phyloP scores from a whole-genome alignment of 208 protist species.

The Herpetomonas tarakana region DNA sequence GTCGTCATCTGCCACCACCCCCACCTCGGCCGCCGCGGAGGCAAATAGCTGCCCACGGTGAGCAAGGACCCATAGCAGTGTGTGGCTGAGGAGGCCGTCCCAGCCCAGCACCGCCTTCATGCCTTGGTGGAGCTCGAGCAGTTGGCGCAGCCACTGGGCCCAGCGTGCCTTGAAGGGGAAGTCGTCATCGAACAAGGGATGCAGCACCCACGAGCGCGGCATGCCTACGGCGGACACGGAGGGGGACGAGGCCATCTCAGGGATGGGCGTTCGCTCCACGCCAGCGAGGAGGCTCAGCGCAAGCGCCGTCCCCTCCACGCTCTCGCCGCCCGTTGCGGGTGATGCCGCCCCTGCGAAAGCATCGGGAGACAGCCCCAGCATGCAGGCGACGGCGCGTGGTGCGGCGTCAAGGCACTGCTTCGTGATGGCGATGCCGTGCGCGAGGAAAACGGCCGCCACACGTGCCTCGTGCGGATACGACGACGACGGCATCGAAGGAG shows the following conservation, averaged over 20 bases:
- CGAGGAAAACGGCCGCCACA: conserved; percentile 35
- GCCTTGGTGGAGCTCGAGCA: conserved; percentile 28
- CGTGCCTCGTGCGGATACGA: conserved; percentile 16
- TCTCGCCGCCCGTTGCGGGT: too few relatives aligned
- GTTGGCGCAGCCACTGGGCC: conserved; percentile 36
- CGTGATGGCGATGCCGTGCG: conserved; percentile 45
- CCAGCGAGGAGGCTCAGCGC: background rate
- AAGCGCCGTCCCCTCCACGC: background rate
- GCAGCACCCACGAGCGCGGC: conserved; percentile 39
- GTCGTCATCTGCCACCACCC: background rate
- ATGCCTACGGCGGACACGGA: conserved; percentile 14
- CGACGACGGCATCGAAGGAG: background rate
- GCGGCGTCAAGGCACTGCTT: conserved; percentile 55
- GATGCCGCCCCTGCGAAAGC: too few relatives aligned
- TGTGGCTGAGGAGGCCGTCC: conserved; percentile 42
- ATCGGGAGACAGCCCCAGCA: conserved; percentile 9
- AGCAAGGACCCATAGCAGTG: conserved; percentile 39
- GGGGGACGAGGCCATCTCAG: conserved; percentile 2
- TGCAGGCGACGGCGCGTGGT: conserved; percentile 8
- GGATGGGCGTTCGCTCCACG: conserved; percentile 13
- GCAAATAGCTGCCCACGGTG: conserved; percentile 23
- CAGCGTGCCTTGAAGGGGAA: conserved; percentile 25
- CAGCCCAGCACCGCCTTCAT: conserved; percentile 40
- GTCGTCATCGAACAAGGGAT: conserved; percentile 38
- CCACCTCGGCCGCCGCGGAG: background rate